phyloP scores from a whole-genome alignment of 106 monocot species.

The Acorus calamus region DNA sequence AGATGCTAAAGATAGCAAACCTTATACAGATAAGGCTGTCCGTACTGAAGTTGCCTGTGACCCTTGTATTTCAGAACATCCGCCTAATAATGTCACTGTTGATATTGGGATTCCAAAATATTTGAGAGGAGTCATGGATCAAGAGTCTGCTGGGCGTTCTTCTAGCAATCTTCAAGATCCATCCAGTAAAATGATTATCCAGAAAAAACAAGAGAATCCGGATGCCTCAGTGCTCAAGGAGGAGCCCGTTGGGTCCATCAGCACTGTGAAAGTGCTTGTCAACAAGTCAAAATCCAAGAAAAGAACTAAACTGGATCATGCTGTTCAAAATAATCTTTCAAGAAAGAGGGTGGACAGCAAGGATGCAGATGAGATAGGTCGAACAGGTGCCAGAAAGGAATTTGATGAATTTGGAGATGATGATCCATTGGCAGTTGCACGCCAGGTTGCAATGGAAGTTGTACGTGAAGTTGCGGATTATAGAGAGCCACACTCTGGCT shows the following conservation, averaged over 20 bases:
- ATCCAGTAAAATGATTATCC: neutral
- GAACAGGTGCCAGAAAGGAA: constrained; percentile 17
- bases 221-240: constrained; percentile 7
- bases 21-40: too few relatives aligned
- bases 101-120: constrained; percentile 4
- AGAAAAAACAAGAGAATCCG: constrained; percentile 5
- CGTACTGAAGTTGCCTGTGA: too few relatives aligned
- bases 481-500: constrained; percentile 55
- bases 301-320: neutral
- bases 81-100: constrained; percentile 8
- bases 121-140: constrained; percentile 1
- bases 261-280: neutral
- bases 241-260: constrained; percentile 3
- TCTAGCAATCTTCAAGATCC: constrained; percentile 1
- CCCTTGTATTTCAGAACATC: neutral
- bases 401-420: constrained; percentile 38
- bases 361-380: neutral
- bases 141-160: neutral
- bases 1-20: too few relatives aligned
- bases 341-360: constrained; percentile 1
- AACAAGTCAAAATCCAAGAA: neutral
- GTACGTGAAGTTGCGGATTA: constrained; percentile 65
- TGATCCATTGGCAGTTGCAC: constrained; percentile 63
- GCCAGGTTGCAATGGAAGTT: constrained; percentile 70
- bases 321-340: neutral